phyloP scores from a whole-genome alignment of 257 asterid genomes.

The Plantago elongata region DNA sequence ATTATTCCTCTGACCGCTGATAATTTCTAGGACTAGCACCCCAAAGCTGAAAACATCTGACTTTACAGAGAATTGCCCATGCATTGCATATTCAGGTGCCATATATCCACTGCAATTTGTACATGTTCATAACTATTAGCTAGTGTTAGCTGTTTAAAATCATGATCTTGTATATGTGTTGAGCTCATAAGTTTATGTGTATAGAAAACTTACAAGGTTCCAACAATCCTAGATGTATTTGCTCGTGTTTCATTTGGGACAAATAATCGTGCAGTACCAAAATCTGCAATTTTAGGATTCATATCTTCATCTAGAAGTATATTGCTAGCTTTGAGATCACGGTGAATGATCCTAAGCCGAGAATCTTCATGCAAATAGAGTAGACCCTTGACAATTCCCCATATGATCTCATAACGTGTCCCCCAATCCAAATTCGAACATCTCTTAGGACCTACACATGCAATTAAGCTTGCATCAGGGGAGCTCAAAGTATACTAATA shows the following conservation, averaged over 20 bases:
- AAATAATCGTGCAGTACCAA: conserved; percentile 27
- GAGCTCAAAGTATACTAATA: background rate
- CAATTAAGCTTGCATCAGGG: background rate
- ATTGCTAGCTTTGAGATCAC: conserved; percentile 27
- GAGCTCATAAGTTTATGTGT: background rate
- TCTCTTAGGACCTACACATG: conserved; percentile 12
- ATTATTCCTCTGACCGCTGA: conserved; percentile 19
- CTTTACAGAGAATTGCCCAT: conserved; percentile 21
- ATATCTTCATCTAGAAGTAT: conserved; percentile 21
- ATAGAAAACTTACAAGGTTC: conserved; percentile 25
- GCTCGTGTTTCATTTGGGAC: conserved; percentile 17
- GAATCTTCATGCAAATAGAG: conserved; percentile 28
- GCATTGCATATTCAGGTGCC: conserved; percentile 28
- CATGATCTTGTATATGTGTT: no score
- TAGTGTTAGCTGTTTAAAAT: background rate
- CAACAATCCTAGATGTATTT: conserved; percentile 22
- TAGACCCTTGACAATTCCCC: conserved; percentile 29
- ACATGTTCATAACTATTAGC: background rate
- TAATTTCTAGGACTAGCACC: conserved; percentile 24
- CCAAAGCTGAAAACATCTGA: conserved; percentile 34
- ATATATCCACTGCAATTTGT: conserved; percentile 23
- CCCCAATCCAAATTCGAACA: conserved; percentile 17
- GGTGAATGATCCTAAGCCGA: conserved; percentile 19
- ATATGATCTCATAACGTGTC: conserved; percentile 20
- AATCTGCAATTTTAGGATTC: conserved; percentile 28